Conservation (phyloP, 2,329 filamentous ascomycete genomes). For the Cladophialophora exuberans region DNA sequence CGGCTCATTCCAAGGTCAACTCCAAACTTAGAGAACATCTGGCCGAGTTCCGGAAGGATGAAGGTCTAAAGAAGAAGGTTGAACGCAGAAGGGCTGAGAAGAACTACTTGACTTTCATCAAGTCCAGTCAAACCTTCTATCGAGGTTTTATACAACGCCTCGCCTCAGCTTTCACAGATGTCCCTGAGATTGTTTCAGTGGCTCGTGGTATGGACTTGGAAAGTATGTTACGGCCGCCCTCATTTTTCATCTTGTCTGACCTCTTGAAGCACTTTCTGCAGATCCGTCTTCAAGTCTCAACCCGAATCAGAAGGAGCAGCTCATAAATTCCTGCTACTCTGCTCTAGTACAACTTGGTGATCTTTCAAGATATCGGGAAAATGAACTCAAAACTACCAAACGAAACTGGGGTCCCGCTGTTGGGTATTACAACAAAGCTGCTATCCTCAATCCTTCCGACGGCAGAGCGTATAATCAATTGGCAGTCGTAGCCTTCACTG, state of each 20-base stretch:
- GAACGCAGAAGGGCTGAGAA: conserved; percentile 78
- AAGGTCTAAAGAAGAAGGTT: conserved; percentile 58
- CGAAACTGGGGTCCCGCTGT: conserved; percentile 79
- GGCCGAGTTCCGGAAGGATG: conserved; percentile 54
- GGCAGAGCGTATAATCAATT: conserved; percentile 88
- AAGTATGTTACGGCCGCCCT: conserved; percentile 40
- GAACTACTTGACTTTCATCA: conserved; percentile 81
- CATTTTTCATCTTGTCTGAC: conserved; percentile 30
- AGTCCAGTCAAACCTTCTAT: conserved; percentile 86
- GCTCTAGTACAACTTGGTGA: conserved; percentile 88
- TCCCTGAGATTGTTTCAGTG: conserved; percentile 62
- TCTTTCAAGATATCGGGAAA: conserved; percentile 80
- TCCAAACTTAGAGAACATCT: conserved; percentile 74
- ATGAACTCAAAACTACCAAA: conserved; percentile 71
- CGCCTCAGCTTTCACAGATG: conserved; percentile 60
- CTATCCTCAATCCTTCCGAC: conserved; percentile 74
- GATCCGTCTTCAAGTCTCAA: conserved; percentile 52
- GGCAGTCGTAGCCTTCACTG: conserved; percentile 77
- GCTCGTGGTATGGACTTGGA: conserved; percentile 55
- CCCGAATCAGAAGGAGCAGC: conserved; percentile 55
- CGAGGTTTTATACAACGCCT: conserved; percentile 80
- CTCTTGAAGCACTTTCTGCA: conserved; percentile 50
- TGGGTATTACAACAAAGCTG: conserved; percentile 82
- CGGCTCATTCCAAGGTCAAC: conserved; percentile 76
- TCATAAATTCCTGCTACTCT: conserved; percentile 77